These are phyloP conservation scores for Phytophthora brassicae DNA, from an alignment of 352 stramenopile genomes.

Conservation along the genomic window DNA sequence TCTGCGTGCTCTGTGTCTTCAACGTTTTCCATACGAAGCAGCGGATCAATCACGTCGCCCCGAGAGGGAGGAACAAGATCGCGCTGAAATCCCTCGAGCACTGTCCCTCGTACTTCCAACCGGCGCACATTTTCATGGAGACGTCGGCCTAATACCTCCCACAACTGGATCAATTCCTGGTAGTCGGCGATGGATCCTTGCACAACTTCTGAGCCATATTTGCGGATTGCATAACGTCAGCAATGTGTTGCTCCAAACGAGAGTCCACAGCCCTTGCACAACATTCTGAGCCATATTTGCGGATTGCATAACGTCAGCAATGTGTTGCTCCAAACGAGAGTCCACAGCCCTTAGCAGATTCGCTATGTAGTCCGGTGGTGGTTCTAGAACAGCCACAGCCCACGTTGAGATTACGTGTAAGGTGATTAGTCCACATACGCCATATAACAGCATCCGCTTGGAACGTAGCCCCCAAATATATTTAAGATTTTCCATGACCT, in stretches of 20 bases:
- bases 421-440: not conserved
- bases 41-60: not conserved
- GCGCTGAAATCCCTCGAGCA: conserved; percentile 13
- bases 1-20: not conserved
- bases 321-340: not conserved
- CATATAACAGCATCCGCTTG: not conserved
- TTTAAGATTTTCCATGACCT: not conserved
- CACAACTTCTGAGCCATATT: conserved; percentile 10
- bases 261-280: conserved; percentile 10
- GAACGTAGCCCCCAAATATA: not conserved
- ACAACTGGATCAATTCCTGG: not conserved
- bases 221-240: not conserved
- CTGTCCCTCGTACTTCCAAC: not conserved
- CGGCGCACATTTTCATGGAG: not conserved
- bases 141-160: not conserved
- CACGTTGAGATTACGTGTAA: not conserved
- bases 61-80: not conserved
- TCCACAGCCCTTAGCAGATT: conserved; percentile 9
- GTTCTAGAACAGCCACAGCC: not conserved
- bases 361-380: not conserved
- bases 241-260: conserved; percentile 1
- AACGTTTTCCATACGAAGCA: not conserved
- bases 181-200: conserved; percentile 4
- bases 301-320: not conserved
- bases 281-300: conserved; percentile 5